These are phyloP conservation scores for Fusarium sp. DNA, from an alignment of 2,329 filamentous ascomycete species.

Conservation along the genomic window DNA sequence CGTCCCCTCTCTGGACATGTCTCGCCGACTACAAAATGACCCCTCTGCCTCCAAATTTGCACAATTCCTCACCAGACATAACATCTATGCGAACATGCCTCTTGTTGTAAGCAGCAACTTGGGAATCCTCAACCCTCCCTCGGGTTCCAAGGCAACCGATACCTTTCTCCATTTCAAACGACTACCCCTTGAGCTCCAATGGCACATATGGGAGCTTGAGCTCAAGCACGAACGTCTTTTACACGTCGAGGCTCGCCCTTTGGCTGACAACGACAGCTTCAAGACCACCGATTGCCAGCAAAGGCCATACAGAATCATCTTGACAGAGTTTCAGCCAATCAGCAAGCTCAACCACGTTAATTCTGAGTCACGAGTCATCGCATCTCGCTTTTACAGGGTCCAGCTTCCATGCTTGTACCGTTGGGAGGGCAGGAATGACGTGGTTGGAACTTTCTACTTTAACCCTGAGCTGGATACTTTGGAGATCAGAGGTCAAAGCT, in stretches of 20 bases:
- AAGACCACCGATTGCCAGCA: too few species aligned
- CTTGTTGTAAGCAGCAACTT: background rate
- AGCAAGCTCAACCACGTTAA: too few species aligned
- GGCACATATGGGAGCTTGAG: background rate
- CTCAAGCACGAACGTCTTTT: background rate
- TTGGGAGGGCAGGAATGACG: too few species aligned
- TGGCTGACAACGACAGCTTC: too few species aligned
- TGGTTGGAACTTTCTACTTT: too few species aligned
- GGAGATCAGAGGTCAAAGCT: too few species aligned
- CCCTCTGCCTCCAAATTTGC: background rate
- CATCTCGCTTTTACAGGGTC: too few species aligned
- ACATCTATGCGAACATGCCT: background rate
- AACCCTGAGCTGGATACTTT: too few species aligned
- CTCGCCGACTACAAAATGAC: background rate
- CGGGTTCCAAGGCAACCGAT: background rate
- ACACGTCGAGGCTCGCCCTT: too few species aligned
- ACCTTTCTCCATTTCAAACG: fast-evolving
- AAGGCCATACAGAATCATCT: background rate
- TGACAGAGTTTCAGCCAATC: too few species aligned
- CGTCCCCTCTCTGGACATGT: background rate
- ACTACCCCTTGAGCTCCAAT: background rate
- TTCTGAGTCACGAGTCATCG: too few species aligned
- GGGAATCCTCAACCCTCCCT: background rate
- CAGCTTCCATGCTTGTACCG: too few species aligned
- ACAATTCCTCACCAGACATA: background rate